Base-by-base conservation (phyloP, 2,329 filamentous ascomycete species). In the Aspergillus felis region DNA sequence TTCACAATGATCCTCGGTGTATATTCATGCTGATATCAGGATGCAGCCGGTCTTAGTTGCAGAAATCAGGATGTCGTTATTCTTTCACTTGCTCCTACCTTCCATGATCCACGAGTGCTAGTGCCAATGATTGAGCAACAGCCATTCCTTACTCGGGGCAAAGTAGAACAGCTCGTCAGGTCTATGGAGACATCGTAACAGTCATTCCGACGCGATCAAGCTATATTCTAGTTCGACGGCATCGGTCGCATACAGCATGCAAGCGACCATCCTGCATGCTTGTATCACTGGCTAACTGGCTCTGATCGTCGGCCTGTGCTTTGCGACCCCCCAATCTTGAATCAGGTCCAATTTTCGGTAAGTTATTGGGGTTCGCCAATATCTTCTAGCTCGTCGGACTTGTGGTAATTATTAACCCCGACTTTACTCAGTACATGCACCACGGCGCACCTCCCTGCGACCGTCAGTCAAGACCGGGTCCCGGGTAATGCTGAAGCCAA, bases 181-280 rank as follows among this genome's bases (percentile, higher is more conserved):
- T 7, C 12, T 38, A 38, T 24, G 20, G 24, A 20, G 6, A 55
- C 28, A 10, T 25, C 27, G 46, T 22, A 14, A 35, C n/a, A 29
- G 20, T 50, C 28, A 29, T 42, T 49, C 32, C 46, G 28, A 38
- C 17, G 12, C 32, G 28, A 41, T 51, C 24, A 9, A 44, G 46
- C 17, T n/a, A 32, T 48, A 48, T 51, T 46, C 42, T 35, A 53
- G 32, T 17, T 54, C 32, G 51, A 53, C 41, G 25, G 35, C 25
- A 29, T 56, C 54, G 54, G 46, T 46, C 56, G 46, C 42, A 56
- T 42, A 35, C 50, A 51, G 50, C 57, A 38, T 56, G 54, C 42
- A 46, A 52, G 29, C 28, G 20, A 14, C 8, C 22, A 24, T 24
- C 22, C 44, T 14, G 12, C 20, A 42, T 38, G 47, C 50, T 46